A percentile compares a stretch with the other conserved stretches of the same genome.
Evolutionary conservation across 169 alveolate genomes (phyloP).

Genomic region (Plasmodium relictum): DNA sequence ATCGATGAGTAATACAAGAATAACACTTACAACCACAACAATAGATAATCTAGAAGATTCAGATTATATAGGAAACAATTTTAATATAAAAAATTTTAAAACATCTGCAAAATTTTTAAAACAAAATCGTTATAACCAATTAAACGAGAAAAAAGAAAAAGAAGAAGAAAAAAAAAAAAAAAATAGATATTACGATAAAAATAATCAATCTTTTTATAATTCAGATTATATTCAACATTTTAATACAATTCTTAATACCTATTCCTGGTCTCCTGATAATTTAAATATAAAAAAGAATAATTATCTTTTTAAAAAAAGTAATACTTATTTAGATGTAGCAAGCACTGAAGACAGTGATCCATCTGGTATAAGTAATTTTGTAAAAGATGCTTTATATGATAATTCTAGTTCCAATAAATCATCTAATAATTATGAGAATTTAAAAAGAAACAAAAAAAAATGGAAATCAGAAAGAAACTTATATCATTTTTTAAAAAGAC

Average conservation of each 20-base stretch:
- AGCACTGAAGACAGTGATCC: slow-evolving; percentile 59
- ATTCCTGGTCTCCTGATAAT: slow-evolving; percentile 74
- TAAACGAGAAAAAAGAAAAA: slow-evolving; percentile 16
- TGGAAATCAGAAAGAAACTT: slow-evolving; percentile 22
- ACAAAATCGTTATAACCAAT: slow-evolving; percentile 13
- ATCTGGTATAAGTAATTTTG: slow-evolving; percentile 24
- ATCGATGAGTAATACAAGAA: slow-evolving; percentile 8
- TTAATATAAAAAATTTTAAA: not conserved
- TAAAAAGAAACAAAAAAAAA: not conserved
- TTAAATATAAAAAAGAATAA: slow-evolving; percentile 14
- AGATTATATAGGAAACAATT: not conserved
- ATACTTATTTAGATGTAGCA: slow-evolving; percentile 10
- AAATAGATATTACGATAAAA: slow-evolving; percentile 23
- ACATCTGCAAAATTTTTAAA: slow-evolving; percentile 1
- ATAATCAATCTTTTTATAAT: slow-evolving; percentile 19
- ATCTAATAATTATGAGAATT: slow-evolving; percentile 11
- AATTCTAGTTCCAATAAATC: slow-evolving; percentile 42
- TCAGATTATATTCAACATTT: slow-evolving; percentile 53
- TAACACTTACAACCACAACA: not conserved
- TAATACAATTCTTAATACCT: slow-evolving; percentile 55
- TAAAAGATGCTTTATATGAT: slow-evolving; percentile 35
- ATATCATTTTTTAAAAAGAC: slow-evolving; percentile 6
- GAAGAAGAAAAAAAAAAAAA: slow-evolving; percentile 30
- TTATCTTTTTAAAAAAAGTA: slow-evolving; percentile 16
- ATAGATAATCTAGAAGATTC: not conserved